Evolutionary conservation across 345 rosid genomes (phyloP).

Genomic region (Salix dunnii): DNA sequence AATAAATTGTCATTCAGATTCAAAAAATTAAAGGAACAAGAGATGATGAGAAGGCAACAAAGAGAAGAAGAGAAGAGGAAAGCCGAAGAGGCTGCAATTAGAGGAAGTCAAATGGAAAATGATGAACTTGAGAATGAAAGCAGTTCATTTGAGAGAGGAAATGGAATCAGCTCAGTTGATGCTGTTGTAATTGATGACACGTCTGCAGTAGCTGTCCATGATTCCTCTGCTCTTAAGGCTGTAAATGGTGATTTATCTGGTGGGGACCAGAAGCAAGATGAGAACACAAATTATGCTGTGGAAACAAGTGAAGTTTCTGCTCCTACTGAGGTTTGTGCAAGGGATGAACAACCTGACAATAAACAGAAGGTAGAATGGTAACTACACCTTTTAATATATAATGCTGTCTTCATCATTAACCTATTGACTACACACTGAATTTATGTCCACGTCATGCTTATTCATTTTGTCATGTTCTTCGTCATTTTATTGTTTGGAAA

Average conservation of each 20-base stretch:
- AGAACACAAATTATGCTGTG: slow-evolving; percentile 14
- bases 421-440: no score
- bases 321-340: slow-evolving; percentile 20
- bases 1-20: slow-evolving; percentile 48
- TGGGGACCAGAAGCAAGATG: slow-evolving; percentile 31
- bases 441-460: not conserved
- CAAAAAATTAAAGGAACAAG: slow-evolving; percentile 75
- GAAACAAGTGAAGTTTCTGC: slow-evolving; percentile 28
- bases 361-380: slow-evolving; percentile 13
- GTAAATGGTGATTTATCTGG: slow-evolving; percentile 44
- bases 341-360: slow-evolving; percentile 26
- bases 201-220: slow-evolving; percentile 10
- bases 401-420: not conserved
- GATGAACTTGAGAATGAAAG: slow-evolving; percentile 11
- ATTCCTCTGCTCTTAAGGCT: slow-evolving; percentile 30
- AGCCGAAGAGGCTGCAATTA: slow-evolving; percentile 40
- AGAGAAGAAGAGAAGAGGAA: slow-evolving; percentile 59
- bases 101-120: slow-evolving; percentile 24
- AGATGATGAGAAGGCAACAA: slow-evolving; percentile 59
- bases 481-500: not conserved
- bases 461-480: not conserved
- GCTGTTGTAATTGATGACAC: slow-evolving; percentile 21
- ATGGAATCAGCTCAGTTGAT: slow-evolving; percentile 19
- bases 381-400: not conserved
- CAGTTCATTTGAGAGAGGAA: slow-evolving; percentile 20